Evolutionary conservation across 208 protist species (phyloP).

Genomic region (Tritrichomonas foetus): DNA sequence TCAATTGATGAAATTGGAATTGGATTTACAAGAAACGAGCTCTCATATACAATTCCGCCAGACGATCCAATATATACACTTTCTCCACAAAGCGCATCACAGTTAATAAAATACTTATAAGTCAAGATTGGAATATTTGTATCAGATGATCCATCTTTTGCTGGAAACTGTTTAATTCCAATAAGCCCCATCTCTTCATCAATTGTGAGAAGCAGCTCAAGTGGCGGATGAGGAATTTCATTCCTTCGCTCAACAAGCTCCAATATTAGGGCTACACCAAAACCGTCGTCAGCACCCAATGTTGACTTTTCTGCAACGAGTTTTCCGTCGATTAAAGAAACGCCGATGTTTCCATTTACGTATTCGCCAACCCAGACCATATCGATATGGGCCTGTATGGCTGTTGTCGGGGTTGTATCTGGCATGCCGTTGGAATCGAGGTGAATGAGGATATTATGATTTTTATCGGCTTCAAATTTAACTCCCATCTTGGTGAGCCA

Average conservation of each 20-base stretch:
- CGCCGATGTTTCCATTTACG: not conserved
- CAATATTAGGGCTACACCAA: not conserved
- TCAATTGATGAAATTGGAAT: not conserved
- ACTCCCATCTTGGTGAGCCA: not conserved
- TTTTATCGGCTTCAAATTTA: not conserved
- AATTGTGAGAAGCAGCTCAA: not conserved
- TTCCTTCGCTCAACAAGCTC: not conserved
- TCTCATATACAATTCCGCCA: not conserved
- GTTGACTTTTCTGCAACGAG: not conserved
- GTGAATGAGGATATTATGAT: not conserved
- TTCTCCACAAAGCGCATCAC: not conserved
- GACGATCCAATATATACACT: not conserved
- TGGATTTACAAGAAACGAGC: not conserved
- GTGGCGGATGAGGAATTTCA: not conserved
- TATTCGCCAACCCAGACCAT: not conserved
- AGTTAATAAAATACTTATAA: slow-evolving; percentile 22
- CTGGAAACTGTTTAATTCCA: not conserved
- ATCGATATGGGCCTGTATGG: not conserved
- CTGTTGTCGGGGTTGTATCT: not conserved
- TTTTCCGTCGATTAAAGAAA: not conserved
- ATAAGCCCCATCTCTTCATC: not conserved
- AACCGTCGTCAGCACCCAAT: not conserved
- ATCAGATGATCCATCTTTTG: not conserved
- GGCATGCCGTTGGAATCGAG: not conserved
- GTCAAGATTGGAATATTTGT: not conserved